Evolutionary conservation across 768 basidiomycete genomes (phyloP).

Genomic region (Gloeopeniophorella convolvens): DNA sequence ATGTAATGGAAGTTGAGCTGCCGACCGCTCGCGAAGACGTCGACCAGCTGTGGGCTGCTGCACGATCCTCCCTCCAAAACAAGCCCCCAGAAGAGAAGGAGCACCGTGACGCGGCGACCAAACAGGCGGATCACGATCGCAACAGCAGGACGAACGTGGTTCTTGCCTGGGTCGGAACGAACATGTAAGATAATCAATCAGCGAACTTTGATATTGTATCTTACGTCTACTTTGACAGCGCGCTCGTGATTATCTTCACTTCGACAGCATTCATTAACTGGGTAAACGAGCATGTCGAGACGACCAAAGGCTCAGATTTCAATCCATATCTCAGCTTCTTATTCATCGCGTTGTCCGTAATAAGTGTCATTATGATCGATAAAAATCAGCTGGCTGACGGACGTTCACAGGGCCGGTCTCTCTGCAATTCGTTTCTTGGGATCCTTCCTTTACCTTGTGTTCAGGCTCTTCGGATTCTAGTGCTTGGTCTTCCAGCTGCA

Average conservation of each 20-base stretch:
- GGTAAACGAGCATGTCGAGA: conserved; percentile 53
- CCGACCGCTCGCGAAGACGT: conserved; percentile 81
- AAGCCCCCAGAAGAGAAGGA: conserved; percentile 70
- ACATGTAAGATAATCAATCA: conserved; percentile 70
- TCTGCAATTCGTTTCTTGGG: conserved; percentile 78
- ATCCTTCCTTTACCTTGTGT: conserved; percentile 69
- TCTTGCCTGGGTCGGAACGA: conserved; percentile 75
- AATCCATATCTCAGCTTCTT: conserved; percentile 88
- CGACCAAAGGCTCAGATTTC: conserved; percentile 50
- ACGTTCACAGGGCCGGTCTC: conserved; percentile 54
- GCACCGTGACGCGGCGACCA: conserved; percentile 81
- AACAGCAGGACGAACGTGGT: conserved; percentile 83
- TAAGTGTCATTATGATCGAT: neutral
- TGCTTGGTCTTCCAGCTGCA: neutral
- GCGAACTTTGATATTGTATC: conserved; percentile 11
- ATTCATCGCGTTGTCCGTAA: conserved; percentile 54
- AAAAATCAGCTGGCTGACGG: too few relatives aligned
- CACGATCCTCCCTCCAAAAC: conserved; percentile 58
- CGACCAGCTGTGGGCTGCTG: conserved; percentile 80
- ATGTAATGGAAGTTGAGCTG: conserved; percentile 80
- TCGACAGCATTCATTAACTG: conserved; percentile 70
- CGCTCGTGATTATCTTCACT: conserved; percentile 71
- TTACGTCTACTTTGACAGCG: conserved; percentile 30
- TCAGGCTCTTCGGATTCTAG: conserved; percentile 64
- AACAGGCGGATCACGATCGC: conserved; percentile 81